phyloP scores from a whole-genome alignment of 140 eudicot species.

The Cichorium intybus region DNA sequence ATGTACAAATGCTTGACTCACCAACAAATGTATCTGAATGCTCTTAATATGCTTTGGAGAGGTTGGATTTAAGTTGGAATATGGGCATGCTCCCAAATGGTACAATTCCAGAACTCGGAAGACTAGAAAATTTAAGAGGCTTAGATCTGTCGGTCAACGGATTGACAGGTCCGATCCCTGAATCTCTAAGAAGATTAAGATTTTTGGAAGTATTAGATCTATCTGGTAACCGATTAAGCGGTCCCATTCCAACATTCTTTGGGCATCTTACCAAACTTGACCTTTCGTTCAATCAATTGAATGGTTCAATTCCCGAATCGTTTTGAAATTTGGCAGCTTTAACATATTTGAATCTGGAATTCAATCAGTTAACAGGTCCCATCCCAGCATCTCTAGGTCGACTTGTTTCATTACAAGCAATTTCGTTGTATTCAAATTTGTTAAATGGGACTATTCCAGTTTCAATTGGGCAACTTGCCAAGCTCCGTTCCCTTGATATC shows the following conservation, averaged over 20 bases:
- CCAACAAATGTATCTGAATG: background rate
- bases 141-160: background rate
- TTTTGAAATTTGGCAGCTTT: background rate
- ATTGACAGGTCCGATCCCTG: background rate
- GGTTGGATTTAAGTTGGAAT: background rate
- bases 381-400: conserved; percentile 15
- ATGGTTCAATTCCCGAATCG: background rate
- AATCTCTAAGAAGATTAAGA: no score
- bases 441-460: conserved; percentile 8
- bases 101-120: conserved; percentile 2
- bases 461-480: conserved; percentile 13
- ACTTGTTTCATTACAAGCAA: conserved; percentile 2
- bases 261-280: background rate
- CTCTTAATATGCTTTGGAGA: no score
- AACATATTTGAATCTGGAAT: background rate
- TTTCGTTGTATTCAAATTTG: background rate
- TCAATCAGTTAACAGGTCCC: no score
- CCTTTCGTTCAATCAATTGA: background rate
- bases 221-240: no score
- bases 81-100: no score
- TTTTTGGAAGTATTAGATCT: no score
- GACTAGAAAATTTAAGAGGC: background rate
- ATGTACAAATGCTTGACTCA: background rate
- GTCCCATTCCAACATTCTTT: no score
- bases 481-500: no score